phyloP scores from a whole-genome alignment of 164 flowering plant species.

The Vitis rotundifolia region DNA sequence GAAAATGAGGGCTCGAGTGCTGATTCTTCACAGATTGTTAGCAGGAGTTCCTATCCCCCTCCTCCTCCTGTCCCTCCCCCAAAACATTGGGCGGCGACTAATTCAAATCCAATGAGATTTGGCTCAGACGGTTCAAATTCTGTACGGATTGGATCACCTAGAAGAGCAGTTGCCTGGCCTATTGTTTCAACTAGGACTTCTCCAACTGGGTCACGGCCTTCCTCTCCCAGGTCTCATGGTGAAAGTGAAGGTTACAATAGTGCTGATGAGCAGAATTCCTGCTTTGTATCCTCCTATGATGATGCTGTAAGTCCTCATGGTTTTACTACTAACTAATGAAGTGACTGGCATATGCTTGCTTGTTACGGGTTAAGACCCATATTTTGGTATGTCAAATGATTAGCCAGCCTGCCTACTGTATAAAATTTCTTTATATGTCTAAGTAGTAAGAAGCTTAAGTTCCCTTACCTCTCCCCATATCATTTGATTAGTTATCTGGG shows the following conservation, averaged over 20 bases:
- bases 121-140: slow-evolving; percentile 43
- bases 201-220: slow-evolving; percentile 77
- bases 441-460: too few relatives aligned
- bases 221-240: slow-evolving; percentile 87
- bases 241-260: slow-evolving; percentile 98
- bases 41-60: slow-evolving; percentile 65
- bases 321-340: background rate
- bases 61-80: slow-evolving; percentile 98
- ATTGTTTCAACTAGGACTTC: slow-evolving; percentile 63
- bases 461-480: too few relatives aligned
- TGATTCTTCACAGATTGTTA: slow-evolving; percentile 28
- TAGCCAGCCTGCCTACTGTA: too few relatives aligned
- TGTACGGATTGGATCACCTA: slow-evolving; percentile 57
- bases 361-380: background rate
- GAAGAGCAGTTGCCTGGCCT: slow-evolving; percentile 74
- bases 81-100: slow-evolving; percentile 43
- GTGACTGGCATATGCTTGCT: background rate
- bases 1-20: slow-evolving; percentile 44
- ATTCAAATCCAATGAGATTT: slow-evolving; percentile 48
- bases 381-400: too few relatives aligned
- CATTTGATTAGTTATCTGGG: too few relatives aligned
- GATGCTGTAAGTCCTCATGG: slow-evolving; percentile 58
- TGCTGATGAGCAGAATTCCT: slow-evolving; percentile 90
- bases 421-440: too few relatives aligned
- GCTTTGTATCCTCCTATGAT: slow-evolving; percentile 71